These are phyloP conservation scores for Dendrocalamus sinicus DNA, from an alignment of 176 grass and related monocot genomes.

Conservation along the genomic window DNA sequence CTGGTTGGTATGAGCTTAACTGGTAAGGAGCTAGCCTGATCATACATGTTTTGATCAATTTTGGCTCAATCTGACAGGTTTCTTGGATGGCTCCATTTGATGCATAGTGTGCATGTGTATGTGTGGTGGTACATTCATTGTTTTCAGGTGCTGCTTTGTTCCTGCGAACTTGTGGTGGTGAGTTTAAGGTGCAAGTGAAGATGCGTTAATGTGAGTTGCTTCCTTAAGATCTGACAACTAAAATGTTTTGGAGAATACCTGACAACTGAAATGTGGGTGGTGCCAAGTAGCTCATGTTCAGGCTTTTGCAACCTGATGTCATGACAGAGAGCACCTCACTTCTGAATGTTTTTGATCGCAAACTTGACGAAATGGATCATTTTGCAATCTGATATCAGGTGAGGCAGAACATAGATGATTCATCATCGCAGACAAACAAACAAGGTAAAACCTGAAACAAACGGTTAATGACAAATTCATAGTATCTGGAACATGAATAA, in stretches of 20 bases:
- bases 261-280: not conserved
- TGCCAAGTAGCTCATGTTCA: too few species aligned
- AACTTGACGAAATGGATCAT: not conserved
- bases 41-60: too few species aligned
- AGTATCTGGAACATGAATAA: not conserved
- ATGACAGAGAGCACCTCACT: not conserved
- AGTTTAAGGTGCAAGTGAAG: not conserved
- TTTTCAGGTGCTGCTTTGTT: too few species aligned
- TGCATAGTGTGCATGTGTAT: too few species aligned
- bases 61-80: too few species aligned
- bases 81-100: too few species aligned
- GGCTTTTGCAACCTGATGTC: too few species aligned
- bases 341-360: not conserved
- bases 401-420: not conserved
- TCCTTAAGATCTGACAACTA: not conserved
- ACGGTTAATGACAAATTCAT: not conserved
- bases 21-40: not conserved
- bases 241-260: not conserved
- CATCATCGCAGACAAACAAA: not conserved
- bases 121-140: not conserved
- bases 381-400: not conserved
- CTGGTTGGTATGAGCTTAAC: not conserved
- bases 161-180: not conserved
- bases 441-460: not conserved
- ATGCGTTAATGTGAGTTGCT: not conserved